Base-by-base conservation (phyloP, 441 rosid species). In the Omphalea diandra region DNA sequence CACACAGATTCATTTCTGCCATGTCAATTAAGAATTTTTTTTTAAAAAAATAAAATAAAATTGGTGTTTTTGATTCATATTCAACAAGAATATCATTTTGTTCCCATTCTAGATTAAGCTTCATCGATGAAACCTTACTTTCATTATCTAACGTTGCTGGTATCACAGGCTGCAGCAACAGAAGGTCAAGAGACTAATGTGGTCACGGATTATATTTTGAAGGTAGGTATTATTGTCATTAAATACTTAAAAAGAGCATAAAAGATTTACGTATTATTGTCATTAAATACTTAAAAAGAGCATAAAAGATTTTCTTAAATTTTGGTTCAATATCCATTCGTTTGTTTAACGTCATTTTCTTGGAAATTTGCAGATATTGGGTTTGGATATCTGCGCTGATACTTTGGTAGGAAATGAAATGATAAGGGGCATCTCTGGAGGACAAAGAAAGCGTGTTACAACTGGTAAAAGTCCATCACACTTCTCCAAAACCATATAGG, bases 371-470 rank as follows among this genome's bases (percentile, higher is more conserved):
- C 79, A 93, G 98, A 73, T 94, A 71, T 65, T 93, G 71, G 98
- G 98, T 61, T 82, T 93, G 62, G 97, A 93, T 18, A 66, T 78
- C 5, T 93, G 98, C 32, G 94, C 96, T 1, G 98, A 93, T 73
- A 89, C 90, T 7, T 26, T 93, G 77, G 90, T 93, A 2, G 98
- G 98, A 0, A 87, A 91, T 79, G 97, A 87, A 66, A 93, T 93
- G 91, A 22, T 91, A 69, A 83, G 98, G 76, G 98, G 98, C 29
- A 89, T 93, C 72, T 93, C 98, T 1, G 98, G 98, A 60, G 97
- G 97, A 49, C 96, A 93, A 73, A 89, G 68, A 80, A 93, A 89
- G 83, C 91, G 98, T 65, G 91, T 93, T 33, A 93, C 98, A 27
- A 89, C 94, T n/a, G 97, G 97, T 87, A 72, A 54, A 44, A 12